Percentiles rank a stretch among this genome's conserved stretches.
Conservation (phyloP, 345 rosid species). For the Brassica incana region DNA sequence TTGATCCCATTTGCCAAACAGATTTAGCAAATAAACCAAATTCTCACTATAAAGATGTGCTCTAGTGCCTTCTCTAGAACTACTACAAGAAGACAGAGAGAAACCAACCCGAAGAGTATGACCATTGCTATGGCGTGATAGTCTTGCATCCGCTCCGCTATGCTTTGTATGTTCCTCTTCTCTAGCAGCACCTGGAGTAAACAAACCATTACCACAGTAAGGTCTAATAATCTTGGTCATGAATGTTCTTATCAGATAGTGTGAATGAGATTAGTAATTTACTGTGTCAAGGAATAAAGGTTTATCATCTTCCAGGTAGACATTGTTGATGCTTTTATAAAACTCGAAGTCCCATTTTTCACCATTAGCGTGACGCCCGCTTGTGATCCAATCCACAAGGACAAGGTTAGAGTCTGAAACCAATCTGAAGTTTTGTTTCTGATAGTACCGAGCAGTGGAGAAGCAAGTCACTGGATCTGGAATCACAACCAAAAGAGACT, state of each 20-base stretch:
- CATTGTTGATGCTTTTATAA: slow-evolving; percentile 81
- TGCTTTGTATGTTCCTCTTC: slow-evolving; percentile 47
- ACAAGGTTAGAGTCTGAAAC: slow-evolving; percentile 66
- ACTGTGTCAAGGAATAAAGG: slow-evolving; percentile 86
- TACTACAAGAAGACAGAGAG: not conserved
- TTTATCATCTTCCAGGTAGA: slow-evolving; percentile 51
- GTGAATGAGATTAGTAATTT: slow-evolving; percentile 23
- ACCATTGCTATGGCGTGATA: slow-evolving; percentile 87
- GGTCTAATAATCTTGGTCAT: not conserved
- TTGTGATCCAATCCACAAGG: slow-evolving; percentile 91
- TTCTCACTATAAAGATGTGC: not conserved
- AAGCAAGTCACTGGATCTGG: slow-evolving; percentile 97
- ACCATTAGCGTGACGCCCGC: slow-evolving; percentile 88
- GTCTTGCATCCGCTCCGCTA: slow-evolving; percentile 66
- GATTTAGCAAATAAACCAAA: slow-evolving; percentile 15
- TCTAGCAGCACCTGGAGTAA: slow-evolving; percentile 65
- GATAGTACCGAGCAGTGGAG: slow-evolving; percentile 80
- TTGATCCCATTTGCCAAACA: slow-evolving; percentile 31
- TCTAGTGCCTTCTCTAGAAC: not conserved
- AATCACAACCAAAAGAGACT: slow-evolving; percentile 63
- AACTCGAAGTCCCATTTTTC: slow-evolving; percentile 88
- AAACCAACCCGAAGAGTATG: slow-evolving; percentile 66
- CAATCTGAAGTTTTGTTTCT: slow-evolving; percentile 78
- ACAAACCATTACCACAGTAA: not conserved
- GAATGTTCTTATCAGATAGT: not conserved